Conservation (phyloP, 345 rosid genomes). For the Eucalyptus erythrocorys region DNA sequence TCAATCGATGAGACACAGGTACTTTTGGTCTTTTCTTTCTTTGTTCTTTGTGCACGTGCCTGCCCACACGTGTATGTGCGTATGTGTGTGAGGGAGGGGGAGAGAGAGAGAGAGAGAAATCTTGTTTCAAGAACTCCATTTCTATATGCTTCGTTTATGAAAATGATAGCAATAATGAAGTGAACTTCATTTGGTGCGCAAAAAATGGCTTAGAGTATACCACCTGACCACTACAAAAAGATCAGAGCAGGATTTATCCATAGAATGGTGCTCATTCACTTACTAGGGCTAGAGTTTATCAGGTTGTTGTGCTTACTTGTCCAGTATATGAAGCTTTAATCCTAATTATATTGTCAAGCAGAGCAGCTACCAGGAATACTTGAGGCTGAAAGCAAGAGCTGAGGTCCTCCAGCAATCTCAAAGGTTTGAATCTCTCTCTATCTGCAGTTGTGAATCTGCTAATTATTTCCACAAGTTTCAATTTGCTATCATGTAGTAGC, state of each 20-base stretch:
- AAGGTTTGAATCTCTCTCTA: slow-evolving; percentile 13
- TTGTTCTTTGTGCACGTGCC: background rate
- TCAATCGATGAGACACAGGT: slow-evolving; percentile 26
- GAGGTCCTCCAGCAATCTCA: slow-evolving; percentile 42
- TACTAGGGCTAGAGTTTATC: background rate
- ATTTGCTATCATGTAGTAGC: background rate
- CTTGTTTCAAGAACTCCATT: background rate
- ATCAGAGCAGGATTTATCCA: background rate
- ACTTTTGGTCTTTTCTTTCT: background rate
- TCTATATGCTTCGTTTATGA: background rate
- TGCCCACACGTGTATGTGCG: background rate
- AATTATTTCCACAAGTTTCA: background rate
- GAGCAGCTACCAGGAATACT: slow-evolving; percentile 44
- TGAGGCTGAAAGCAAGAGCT: slow-evolving; percentile 41
- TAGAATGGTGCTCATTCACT: background rate
- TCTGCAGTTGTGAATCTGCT: background rate
- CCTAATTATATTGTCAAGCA: background rate
- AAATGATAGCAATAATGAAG: background rate
- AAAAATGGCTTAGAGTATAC: background rate
- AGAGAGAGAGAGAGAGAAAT: background rate
- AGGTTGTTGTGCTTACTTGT: background rate
- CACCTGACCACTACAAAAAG: background rate
- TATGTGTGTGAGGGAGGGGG: background rate
- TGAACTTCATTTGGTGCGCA: background rate
- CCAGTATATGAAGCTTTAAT: background rate